A percentile compares a stretch with the other conserved stretches of the same genome.
Conservation (phyloP, 1,139 yeast species). For the Blastobotrys ciferrii region DNA sequence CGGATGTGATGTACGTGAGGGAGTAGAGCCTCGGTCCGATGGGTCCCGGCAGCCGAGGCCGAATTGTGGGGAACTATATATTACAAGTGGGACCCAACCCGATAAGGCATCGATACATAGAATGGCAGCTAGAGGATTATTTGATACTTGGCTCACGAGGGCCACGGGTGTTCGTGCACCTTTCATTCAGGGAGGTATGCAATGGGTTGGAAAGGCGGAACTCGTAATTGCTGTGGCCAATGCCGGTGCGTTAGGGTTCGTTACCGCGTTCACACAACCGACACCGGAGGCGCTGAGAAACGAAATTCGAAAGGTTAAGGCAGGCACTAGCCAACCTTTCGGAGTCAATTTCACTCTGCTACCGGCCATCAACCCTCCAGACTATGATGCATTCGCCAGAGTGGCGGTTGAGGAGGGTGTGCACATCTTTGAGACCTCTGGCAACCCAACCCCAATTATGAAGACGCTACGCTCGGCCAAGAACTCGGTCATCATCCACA, state of each 20-base stretch:
- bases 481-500: conserved; percentile 33
- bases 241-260: conserved; percentile 39
- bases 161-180: conserved; percentile 39
- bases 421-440: conserved; percentile 38
- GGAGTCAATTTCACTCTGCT: conserved; percentile 39
- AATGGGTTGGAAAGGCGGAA: conserved; percentile 36
- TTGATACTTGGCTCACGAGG: conserved; percentile 33
- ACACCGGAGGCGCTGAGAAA: conserved; percentile 35
- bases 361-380: conserved; percentile 39
- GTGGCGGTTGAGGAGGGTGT: conserved; percentile 39
- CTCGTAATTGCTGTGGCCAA: conserved; percentile 39
- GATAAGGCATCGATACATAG: not conserved
- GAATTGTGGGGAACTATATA: no score
- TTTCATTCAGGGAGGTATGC: conserved; percentile 39
- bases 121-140: not conserved
- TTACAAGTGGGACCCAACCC: no score
- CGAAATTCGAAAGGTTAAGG: conserved; percentile 31
- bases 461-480: conserved; percentile 26
- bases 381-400: conserved; percentile 35
- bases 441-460: conserved; percentile 35
- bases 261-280: conserved; percentile 37
- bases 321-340: conserved; percentile 33
- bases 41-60: no score
- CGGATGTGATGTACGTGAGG: no score
- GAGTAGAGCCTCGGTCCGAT: no score